These are phyloP conservation scores for Hypoxylon sp. DNA, from an alignment of 2,329 filamentous ascomycete species.

Conservation along the genomic window DNA sequence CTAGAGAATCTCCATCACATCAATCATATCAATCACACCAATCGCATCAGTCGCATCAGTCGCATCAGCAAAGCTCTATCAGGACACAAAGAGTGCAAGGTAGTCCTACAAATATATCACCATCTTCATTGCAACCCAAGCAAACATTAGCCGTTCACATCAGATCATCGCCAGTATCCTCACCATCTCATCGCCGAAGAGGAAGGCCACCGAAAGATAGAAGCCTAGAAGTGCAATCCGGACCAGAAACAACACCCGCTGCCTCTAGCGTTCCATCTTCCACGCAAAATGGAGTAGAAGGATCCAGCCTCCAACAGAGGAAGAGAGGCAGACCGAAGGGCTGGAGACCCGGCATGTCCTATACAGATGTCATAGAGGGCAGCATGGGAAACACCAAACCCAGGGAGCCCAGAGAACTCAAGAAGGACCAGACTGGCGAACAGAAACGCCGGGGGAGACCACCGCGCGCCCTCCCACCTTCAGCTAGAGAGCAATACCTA, in stretches of 20 bases:
- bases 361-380: slow-evolving; percentile 42
- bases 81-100: slow-evolving; percentile 17
- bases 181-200: slow-evolving; percentile 38
- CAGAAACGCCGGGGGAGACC: slow-evolving; percentile 61
- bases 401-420: slow-evolving; percentile 38
- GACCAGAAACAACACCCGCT: slow-evolving; percentile 18
- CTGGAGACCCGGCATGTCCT: slow-evolving; percentile 58
- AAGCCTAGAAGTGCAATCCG: slow-evolving; percentile 21
- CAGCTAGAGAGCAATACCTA: slow-evolving; percentile 60
- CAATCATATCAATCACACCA: background rate
- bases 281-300: slow-evolving; percentile 27
- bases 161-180: slow-evolving; percentile 43
- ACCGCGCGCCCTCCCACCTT: slow-evolving; percentile 57
- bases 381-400: slow-evolving; percentile 32
- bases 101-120: slow-evolving; percentile 21
- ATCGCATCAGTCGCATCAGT: slow-evolving; percentile 3
- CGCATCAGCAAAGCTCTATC: slow-evolving; percentile 11
- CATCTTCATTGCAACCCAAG: slow-evolving; percentile 18
- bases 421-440: slow-evolving; percentile 46
- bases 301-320: slow-evolving; percentile 42
- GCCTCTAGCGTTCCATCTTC: slow-evolving; percentile 22
- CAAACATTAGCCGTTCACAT: slow-evolving; percentile 50
- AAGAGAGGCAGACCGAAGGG: slow-evolving; percentile 66
- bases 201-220: slow-evolving; percentile 4
- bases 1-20: slow-evolving; percentile 16